These are phyloP conservation scores for Primulina eburnea DNA, from an alignment of 257 asterid genomes.

Conservation along the genomic window DNA sequence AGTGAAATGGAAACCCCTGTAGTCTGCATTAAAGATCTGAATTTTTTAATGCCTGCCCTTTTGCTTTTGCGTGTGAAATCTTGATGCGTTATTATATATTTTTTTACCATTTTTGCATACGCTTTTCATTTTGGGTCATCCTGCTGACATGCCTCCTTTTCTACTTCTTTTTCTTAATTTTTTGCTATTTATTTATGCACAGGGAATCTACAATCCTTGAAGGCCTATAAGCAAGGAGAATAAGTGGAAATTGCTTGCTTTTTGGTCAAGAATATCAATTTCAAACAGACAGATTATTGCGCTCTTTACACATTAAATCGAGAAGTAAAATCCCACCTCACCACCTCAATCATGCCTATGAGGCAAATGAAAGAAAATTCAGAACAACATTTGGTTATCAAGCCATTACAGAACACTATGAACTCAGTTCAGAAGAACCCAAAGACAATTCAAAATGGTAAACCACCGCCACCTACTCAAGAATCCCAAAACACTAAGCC, in stretches of 20 bases:
- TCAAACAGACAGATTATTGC: conserved; percentile 15
- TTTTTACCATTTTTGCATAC: conserved; percentile 34
- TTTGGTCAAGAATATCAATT: conserved; percentile 27
- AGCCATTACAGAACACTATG: conserved; percentile 52
- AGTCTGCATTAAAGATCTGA: conserved; percentile 36
- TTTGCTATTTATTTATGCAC: conserved; percentile 48
- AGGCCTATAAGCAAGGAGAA: conserved; percentile 30
- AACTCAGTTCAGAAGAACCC: conserved; percentile 46
- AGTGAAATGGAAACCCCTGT: conserved; percentile 35
- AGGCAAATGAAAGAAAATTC: conserved; percentile 79
- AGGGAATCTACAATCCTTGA: conserved; percentile 43
- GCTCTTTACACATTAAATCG: conserved; percentile 14
- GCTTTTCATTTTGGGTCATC: conserved; percentile 34
- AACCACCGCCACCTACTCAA: conserved; percentile 47
- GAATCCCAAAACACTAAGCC: conserved; percentile 51
- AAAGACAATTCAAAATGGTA: conserved; percentile 54
- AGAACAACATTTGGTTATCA: conserved; percentile 67
- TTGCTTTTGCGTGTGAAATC: conserved; percentile 54
- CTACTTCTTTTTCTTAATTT: conserved; percentile 16
- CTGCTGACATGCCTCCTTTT: conserved; percentile 42
- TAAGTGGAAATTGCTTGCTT: conserved; percentile 23
- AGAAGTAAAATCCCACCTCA: conserved; percentile 17
- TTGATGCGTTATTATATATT: conserved; percentile 35
- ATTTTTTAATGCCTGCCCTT: conserved; percentile 32
- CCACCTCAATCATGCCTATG: conserved; percentile 58